Evolutionary conservation across 345 rosid genomes (phyloP).

Genomic region (Rhizophora mangle): DNA sequence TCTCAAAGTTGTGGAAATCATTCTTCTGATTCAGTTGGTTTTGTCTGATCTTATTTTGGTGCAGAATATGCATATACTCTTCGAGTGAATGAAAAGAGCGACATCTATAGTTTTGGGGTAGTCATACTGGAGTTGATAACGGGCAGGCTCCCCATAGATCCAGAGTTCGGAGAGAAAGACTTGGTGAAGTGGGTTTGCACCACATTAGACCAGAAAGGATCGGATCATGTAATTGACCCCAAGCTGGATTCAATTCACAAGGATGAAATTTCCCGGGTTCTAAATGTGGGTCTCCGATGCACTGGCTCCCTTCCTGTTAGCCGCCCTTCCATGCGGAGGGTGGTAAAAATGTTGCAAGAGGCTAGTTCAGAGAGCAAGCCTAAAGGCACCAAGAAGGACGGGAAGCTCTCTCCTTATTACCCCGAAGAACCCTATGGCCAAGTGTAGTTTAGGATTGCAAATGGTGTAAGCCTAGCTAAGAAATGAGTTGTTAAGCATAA

Average conservation of each 20-base stretch:
- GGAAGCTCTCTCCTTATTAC: constrained; percentile 70
- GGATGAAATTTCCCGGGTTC: constrained; percentile 60
- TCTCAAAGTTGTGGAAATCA: background rate
- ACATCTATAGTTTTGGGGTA: constrained; percentile 86
- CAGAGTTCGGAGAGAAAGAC: constrained; percentile 74
- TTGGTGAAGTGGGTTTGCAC: constrained; percentile 71
- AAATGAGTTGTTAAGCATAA: too few relatives aligned
- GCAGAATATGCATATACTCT: constrained; percentile 89
- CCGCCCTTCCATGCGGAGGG: constrained; percentile 90
- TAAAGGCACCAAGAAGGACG: constrained; percentile 37
- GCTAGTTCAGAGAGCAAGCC: constrained; percentile 28
- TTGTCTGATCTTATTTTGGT: background rate
- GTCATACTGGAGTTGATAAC: constrained; percentile 81
- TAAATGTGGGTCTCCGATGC: constrained; percentile 71
- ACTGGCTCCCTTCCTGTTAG: constrained; percentile 65
- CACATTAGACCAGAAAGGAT: constrained; percentile 47
- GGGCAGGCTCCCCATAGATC: constrained; percentile 62
- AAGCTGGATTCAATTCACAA: constrained; percentile 44
- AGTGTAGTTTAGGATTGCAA: background rate
- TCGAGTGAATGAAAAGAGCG: constrained; percentile 91
- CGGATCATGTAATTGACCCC: constrained; percentile 58
- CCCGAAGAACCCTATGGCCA: constrained; percentile 44
- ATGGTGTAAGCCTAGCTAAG: too few relatives aligned
- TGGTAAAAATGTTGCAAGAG: constrained; percentile 82
- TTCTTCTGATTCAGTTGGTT: background rate